Evolutionary conservation across 2,329 filamentous ascomycete species (phyloP).

Genomic region (Metarhizium brunneum): DNA sequence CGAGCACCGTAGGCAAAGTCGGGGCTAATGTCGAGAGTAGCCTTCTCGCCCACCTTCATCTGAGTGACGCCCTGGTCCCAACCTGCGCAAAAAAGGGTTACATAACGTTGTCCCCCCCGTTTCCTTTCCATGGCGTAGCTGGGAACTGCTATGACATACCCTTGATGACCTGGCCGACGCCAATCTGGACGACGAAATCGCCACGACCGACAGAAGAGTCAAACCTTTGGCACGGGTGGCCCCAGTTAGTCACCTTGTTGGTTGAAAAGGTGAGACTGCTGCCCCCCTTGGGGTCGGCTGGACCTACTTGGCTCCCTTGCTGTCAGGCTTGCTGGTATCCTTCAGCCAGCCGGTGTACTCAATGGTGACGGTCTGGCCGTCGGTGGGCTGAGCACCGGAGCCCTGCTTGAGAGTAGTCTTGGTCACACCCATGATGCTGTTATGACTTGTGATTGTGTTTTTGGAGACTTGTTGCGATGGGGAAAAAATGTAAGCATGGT

Average conservation of each 20-base stretch:
- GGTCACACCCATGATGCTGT: conserved; percentile 58
- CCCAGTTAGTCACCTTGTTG: conserved; percentile 24
- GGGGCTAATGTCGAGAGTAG: conserved; percentile 67
- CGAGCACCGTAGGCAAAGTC: conserved; percentile 11
- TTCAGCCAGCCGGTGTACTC: conserved; percentile 87
- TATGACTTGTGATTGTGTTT: too few relatives aligned
- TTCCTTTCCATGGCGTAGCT: neutral
- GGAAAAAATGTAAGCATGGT: neutral
- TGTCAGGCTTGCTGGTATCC: conserved; percentile 49
- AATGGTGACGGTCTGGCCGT: conserved; percentile 70
- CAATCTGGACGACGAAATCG: conserved; percentile 71
- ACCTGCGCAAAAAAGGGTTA: conserved; percentile 33
- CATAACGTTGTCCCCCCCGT: neutral
- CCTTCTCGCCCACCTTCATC: conserved; percentile 90
- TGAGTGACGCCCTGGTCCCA: conserved; percentile 78
- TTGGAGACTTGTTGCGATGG: neutral
- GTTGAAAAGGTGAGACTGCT: neutral
- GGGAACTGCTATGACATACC: conserved; percentile 41
- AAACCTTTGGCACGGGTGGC: conserved; percentile 46
- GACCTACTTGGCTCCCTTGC: conserved; percentile 64
- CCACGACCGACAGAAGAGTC: conserved; percentile 74
- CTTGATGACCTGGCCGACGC: conserved; percentile 75
- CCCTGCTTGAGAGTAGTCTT: conserved; percentile 58
- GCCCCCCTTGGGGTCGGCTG: neutral
- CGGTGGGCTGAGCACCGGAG: conserved; percentile 48